Evolutionary conservation across 305 asterid species (phyloP).

Genomic region (Fraxinus paxiana): DNA sequence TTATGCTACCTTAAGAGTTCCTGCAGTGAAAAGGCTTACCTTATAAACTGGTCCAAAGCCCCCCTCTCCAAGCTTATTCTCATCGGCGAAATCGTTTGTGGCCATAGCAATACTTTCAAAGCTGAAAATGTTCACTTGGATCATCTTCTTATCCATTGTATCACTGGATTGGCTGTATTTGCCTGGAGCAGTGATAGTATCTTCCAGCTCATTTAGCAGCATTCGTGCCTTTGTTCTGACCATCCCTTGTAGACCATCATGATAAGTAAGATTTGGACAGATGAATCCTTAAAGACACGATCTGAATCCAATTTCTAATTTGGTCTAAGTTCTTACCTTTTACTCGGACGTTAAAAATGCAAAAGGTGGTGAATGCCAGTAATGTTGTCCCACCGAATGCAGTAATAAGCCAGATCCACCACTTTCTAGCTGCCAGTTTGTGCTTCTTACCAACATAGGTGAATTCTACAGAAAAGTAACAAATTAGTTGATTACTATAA

Average conservation of each 20-base stretch:
- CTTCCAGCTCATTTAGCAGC: constrained; percentile 16
- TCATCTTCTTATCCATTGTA: constrained; percentile 18
- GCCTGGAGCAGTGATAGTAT: neutral
- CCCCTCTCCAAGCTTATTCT: constrained; percentile 31
- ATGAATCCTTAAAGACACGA: neutral
- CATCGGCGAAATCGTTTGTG: constrained; percentile 28
- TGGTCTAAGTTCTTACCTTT: constrained; percentile 17
- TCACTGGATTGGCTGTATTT: neutral
- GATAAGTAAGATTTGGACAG: constrained; percentile 10
- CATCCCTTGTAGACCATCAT: neutral
- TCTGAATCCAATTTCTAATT: neutral
- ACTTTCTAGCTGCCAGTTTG: neutral
- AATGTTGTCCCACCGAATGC: constrained; percentile 2
- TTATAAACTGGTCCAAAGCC: constrained; percentile 35
- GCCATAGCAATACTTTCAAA: constrained; percentile 24
- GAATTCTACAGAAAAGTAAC: neutral
- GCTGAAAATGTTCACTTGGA: constrained; percentile 22
- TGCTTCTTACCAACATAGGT: neutral
- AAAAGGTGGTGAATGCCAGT: neutral
- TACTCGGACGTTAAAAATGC: neutral
- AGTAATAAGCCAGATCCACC: constrained; percentile 30
- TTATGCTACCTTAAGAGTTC: neutral
- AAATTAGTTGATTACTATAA: neutral
- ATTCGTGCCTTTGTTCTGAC: constrained; percentile 2
- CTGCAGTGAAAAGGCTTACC: constrained; percentile 13